A percentile compares a stretch with the other conserved stretches of the same genome.
These are phyloP conservation scores for Heritiera littoralis DNA, from an alignment of 345 rosid genomes.

Conservation along the genomic window DNA sequence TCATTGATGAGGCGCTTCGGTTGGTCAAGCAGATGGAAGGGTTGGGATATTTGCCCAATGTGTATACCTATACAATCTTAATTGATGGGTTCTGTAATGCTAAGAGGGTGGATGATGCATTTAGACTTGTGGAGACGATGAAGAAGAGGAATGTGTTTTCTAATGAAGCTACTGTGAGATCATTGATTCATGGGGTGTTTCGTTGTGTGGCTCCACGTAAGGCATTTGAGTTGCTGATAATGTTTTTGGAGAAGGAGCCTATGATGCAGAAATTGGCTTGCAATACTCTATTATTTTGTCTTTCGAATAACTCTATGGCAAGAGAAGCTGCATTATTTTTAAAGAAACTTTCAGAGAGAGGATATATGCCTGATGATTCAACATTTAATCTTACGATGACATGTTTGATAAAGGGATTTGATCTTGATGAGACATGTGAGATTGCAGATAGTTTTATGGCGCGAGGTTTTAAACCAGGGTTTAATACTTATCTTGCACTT, in stretches of 20 bases:
- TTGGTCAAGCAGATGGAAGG: conserved; percentile 86
- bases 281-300: conserved; percentile 63
- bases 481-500: conserved; percentile 53
- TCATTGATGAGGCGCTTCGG: conserved; percentile 79
- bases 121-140: conserved; percentile 60
- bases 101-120: conserved; percentile 68
- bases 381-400: conserved; percentile 56
- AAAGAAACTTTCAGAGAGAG: conserved; percentile 47
- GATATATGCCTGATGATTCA: conserved; percentile 58
- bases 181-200: conserved; percentile 82
- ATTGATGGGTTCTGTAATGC: conserved; percentile 81
- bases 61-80: conserved; percentile 73
- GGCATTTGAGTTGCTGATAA: conserved; percentile 56
- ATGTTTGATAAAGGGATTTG: conserved; percentile 63
- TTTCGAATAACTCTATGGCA: conserved; percentile 66
- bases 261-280: conserved; percentile 51
- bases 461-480: conserved; percentile 65
- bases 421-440: conserved; percentile 56
- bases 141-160: conserved; percentile 53
- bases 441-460: conserved; percentile 52
- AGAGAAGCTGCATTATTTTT: conserved; percentile 63
- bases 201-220: conserved; percentile 43
- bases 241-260: conserved; percentile 54
- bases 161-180: conserved; percentile 77
- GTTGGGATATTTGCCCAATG: conserved; percentile 63